Base-by-base conservation (phyloP, 129 eudicot species). In the Artemisia annua region DNA sequence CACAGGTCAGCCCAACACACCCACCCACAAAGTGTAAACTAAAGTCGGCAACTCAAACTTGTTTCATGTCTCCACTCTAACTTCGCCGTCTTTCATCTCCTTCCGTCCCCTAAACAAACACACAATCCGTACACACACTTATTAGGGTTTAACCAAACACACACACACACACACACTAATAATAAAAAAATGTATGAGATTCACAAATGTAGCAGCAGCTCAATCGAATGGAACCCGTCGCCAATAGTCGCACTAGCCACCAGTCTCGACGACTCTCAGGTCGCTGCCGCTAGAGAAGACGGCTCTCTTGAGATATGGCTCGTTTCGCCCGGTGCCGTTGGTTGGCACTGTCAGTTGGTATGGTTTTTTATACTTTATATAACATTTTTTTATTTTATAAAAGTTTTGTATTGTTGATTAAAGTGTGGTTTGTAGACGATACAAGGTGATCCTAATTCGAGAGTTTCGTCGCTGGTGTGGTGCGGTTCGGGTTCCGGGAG, bases 341-440 rank as follows among this genome's bases (percentile, higher is more conserved):
- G 94, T 63, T 94, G 99, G 99, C 96, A 94, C 87, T 84, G 96
- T 67, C 96, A 84, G 62, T 80, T 94, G 62, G 99, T 94, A 90
- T 17, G 54, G 2, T 0, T 52, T 52, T 52, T n/a, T n/a, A 17
- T 55, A 56, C 62, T 22, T 5, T 53, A 12, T 11, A 46, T 48
- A 17, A 11, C 9, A 13, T 48, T 30, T 6, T 11, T 55, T 5
- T n/a, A n/a, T n/a, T 3, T 35, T n/a, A 0, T 53, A 26, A n/a
- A 5, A 3, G 3, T 15, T 50, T 5, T 12, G 16, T 43, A 7
- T 52, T 10, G 16, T 11, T 65, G n/a, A 1, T 78, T 55, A 48
- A 13, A 60, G 32, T 53, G 16, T 2, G 24, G 44, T 67, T n/a
- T 58, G 71, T 78, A 88, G 97, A 91, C 89, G 18, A 87, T 90